Evolutionary conservation across 495 filamentous ascomycete genomes (phyloP), one percentile per base, ranked within the genome.

Genomic region (Penicillium samsonianum): DNA sequence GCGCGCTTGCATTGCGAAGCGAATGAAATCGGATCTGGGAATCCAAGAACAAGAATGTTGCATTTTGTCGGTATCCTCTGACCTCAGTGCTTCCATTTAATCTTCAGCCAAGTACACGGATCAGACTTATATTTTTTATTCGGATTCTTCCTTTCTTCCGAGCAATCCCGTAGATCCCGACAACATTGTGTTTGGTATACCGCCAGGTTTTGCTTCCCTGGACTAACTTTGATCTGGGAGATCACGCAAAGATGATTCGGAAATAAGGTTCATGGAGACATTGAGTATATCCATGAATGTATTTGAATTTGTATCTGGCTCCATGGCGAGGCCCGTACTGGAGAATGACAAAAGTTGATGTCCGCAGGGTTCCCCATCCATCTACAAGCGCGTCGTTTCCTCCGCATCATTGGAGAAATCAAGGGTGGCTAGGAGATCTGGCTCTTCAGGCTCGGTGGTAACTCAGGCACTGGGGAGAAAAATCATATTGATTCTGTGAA

Each of bases 111-210:
- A 49, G 28, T 31, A 33, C 26, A 49, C 2, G 46, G 46, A 49
- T 49, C 26, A 35, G 46, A 49, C 46, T 49, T 49, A 14, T 49
- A 33, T 33, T 26, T 33, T 49, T 49, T 49, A 6, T 49, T 49
- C 19, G 17, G 46, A 49, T n/a, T n/a, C n/a, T n/a, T 49, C 31
- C 23, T 30, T 49, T 49, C 8, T 49, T 49, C 28, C 16, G 26
- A 49, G 28, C 26, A 49, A 49, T 16, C 16, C 46, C 26, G 16
- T 26, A 31, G 46, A 49, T 49, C 28, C 46, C 16, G 22, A 49
- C 46, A 22, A 49, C 28, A 33, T 49, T 49, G 1, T 49, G n/a
- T n/a, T 35, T 49, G 14, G 28, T 20, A 49, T 49, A 49, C 26
- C 16, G 28, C 26, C 26, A 49, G 26, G 6, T 33, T 49, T 33